Evolutionary conservation across 148 eudicot species (phyloP), one percentile per base, ranked within the genome.

Genomic region (Amaranthus palmeri): DNA sequence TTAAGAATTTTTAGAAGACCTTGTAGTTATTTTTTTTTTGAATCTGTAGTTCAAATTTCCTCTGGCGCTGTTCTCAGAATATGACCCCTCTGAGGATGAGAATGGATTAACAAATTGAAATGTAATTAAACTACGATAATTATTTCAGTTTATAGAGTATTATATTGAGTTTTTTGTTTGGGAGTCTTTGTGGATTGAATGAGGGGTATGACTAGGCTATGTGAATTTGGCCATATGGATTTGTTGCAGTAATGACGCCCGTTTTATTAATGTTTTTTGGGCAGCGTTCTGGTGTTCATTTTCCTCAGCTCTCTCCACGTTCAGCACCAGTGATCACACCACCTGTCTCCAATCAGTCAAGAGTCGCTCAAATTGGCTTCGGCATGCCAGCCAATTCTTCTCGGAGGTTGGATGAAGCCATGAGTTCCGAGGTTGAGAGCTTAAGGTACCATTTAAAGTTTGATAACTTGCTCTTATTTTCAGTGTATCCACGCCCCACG

Each of bases 301-400:
- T 95, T 83, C 97, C 98, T 36, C 85, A 72, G 74, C 96, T 93
- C 10, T 80, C 93, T 56, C 76, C 71, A 4, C 83, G 81, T 83
- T 50, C 92, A 63, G 93, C 86, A 59, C 96, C 96, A 44, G 84
- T 95, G 68, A 78, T 84, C 69, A 88, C 97, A 54, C 98, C 98
- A 15, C 96, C 96, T 61, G 91, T 76, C 68, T 80, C 88, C 74
- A 84, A 83, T 68, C 81, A 85, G 61, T 40, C 84, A 52, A 80
- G 83, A 79, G 78, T 67, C 61, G 42, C 87, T 64, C 93, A 84
- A 78, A 83, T 93, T 76, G 85, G 88, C 46, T 83, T 81, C 73
- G 97, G 98, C 72, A 85, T 87, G 96, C 93, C 97, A 61, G 72
- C 73, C 57, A 85, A 85, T 80, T 86, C 98, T 74, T 78, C 97